Base-by-base conservation (phyloP, 345 rosid genomes). In the Gynandropsis gynandra region DNA sequence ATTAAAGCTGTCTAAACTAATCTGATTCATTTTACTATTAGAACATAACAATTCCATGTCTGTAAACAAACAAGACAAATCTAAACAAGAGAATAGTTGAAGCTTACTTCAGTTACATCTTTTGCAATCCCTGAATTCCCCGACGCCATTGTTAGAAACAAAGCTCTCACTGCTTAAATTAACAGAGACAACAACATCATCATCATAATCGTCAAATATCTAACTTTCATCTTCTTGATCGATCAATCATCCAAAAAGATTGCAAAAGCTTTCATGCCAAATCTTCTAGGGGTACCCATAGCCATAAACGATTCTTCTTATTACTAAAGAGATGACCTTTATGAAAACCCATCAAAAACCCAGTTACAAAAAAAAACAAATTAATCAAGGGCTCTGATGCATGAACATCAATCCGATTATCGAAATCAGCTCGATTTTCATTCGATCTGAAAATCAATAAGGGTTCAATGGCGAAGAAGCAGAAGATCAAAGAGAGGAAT, bases 51-150 rank as follows among this genome's bases (percentile, higher is more conserved):
- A n/a, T n/a, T n/a, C n/a, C n/a, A 24, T 24, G 29, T 24, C 5
- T 24, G 29, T 17, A 29, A 42, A 40, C 58, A 2, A 0, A 4
- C 19, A 42, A 32, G 36, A n/a, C 10, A 47, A 10, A 36, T 9
- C 16, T 56, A 11, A 33, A 33, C 9, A 19, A 19, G 32, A 55
- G 16, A 56, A 4, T 40, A 3, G 27, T 36, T 45, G 31, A 19
- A 41, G 45, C 78, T 44, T 68, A 80, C 90, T 74, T 81, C 82
- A 6, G 84, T 85, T 8, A 85, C 80, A 70, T 85, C 90, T 54
- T 78, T 80, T 1, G 85, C 90, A 42, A 82, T 78, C 54, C 61
- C 58, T 34, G 61, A 10, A 61, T 52, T 69, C 61, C 55, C 78
- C 9, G 41, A 50, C 7, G 72, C 85, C 85, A 82, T n/a, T 82